These are phyloP conservation scores for Cordyceps cicadae DNA, from an alignment of 2,329 filamentous ascomycete species.

Conservation along the genomic window DNA sequence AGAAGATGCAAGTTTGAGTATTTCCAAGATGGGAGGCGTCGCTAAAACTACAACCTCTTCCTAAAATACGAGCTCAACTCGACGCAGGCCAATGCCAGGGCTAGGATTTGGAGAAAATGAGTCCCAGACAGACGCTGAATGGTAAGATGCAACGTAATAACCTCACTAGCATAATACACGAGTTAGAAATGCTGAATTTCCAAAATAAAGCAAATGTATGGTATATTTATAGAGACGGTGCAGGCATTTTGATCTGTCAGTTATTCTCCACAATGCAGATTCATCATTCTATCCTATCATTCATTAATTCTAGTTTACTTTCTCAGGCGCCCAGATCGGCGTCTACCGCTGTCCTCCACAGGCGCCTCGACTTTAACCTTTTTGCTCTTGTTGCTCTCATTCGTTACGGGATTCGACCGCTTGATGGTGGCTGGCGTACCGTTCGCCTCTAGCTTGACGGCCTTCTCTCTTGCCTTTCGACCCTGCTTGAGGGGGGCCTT, in stretches of 20 bases:
- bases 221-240: not conserved
- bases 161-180: too few relatives aligned
- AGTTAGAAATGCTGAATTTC: too few relatives aligned
- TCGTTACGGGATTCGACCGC: constrained; percentile 8
- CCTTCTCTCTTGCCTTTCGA: constrained; percentile 15
- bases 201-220: not conserved
- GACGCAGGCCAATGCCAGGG: too few relatives aligned
- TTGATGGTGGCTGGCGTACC: constrained; percentile 17
- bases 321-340: constrained; percentile 23
- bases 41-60: too few relatives aligned
- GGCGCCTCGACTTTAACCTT: constrained; percentile 5
- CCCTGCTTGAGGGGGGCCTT: constrained; percentile 19
- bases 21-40: too few relatives aligned
- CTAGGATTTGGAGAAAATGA: too few relatives aligned
- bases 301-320: constrained; percentile 11
- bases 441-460: constrained; percentile 12
- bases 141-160: not conserved
- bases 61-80: too few relatives aligned
- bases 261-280: not conserved
- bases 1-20: too few relatives aligned
- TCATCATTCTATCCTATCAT: not conserved
- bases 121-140: too few relatives aligned
- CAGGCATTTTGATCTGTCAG: not conserved
- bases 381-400: constrained; percentile 18
- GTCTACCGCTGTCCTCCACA: constrained; percentile 11